Percentiles rank a stretch among this genome's conserved stretches.
Evolutionary conservation across 106 monocot genomes (phyloP).

Genomic region (Allium sativum): DNA sequence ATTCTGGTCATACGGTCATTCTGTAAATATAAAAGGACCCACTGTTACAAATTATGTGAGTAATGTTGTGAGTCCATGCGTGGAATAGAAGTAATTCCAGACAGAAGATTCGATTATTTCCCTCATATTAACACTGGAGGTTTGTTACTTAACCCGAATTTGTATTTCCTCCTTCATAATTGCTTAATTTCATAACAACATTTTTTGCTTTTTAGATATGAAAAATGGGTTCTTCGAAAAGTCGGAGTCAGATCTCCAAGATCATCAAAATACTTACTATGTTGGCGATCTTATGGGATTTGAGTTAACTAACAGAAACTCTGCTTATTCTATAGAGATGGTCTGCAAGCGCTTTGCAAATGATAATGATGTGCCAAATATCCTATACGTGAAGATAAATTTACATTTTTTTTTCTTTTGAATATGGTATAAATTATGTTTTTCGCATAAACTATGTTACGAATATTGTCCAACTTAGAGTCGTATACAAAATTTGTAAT

Average conservation of each 20-base stretch:
- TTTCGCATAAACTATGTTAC: no score
- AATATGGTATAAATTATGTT: no score
- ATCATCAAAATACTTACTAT: conserved; percentile 43
- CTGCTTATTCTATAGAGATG: conserved; percentile 32
- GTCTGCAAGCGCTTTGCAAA: conserved; percentile 37
- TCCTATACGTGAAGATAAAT: conserved; percentile 46
- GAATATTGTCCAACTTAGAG: no score
- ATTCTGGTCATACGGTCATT: conserved; percentile 54
- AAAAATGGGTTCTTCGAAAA: conserved; percentile 34
- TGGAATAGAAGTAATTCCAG: conserved; percentile 30
- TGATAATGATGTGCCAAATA: conserved; percentile 8
- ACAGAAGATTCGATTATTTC: conserved; percentile 38
- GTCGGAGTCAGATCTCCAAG: conserved; percentile 42
- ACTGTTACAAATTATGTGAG: conserved; percentile 20
- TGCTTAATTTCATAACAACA: no score
- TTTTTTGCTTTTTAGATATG: conserved; percentile 28
- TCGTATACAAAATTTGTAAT: no score
- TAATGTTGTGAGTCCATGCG: conserved; percentile 32
- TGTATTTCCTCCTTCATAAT: neutral
- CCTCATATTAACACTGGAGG: conserved; percentile 48
- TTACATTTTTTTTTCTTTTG: neutral
- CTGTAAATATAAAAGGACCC: conserved; percentile 25
- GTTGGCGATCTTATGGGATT: conserved; percentile 46
- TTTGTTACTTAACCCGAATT: neutral
- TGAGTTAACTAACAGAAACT: conserved; percentile 42